Evolutionary conservation across 73 alveolate genomes (phyloP).

Genomic region (Tetrahymena thermophila): DNA sequence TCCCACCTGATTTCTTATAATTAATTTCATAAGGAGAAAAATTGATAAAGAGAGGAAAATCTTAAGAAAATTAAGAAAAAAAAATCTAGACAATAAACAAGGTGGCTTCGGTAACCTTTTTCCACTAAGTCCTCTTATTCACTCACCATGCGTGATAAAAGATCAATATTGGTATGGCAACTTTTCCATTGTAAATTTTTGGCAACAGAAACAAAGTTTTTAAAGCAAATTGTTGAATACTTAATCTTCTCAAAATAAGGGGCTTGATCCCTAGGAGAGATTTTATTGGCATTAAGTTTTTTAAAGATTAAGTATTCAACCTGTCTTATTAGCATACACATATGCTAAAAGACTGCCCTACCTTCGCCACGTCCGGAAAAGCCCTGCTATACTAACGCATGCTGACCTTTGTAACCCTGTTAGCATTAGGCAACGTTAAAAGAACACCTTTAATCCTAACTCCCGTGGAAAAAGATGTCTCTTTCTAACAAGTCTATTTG

Average conservation of each 20-base stretch:
- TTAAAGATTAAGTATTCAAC: neutral
- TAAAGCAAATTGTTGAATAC: neutral
- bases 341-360: neutral
- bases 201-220: neutral
- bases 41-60: neutral
- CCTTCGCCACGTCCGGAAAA: neutral
- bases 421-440: neutral
- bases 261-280: constrained; percentile 6
- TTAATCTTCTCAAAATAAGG: neutral
- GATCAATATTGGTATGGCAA: neutral
- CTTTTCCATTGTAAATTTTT: neutral
- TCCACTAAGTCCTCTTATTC: neutral
- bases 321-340: neutral
- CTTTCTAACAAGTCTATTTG: neutral
- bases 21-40: neutral
- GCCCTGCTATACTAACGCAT: neutral
- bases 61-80: neutral
- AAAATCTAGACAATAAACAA: neutral
- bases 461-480: neutral
- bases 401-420: neutral
- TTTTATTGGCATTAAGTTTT: neutral
- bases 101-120: constrained; percentile 5
- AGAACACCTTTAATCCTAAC: neutral
- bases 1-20: neutral
- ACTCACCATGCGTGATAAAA: neutral